Conservation (phyloP, 2,329 filamentous ascomycete species). For the Xylariaceae sp. region DNA sequence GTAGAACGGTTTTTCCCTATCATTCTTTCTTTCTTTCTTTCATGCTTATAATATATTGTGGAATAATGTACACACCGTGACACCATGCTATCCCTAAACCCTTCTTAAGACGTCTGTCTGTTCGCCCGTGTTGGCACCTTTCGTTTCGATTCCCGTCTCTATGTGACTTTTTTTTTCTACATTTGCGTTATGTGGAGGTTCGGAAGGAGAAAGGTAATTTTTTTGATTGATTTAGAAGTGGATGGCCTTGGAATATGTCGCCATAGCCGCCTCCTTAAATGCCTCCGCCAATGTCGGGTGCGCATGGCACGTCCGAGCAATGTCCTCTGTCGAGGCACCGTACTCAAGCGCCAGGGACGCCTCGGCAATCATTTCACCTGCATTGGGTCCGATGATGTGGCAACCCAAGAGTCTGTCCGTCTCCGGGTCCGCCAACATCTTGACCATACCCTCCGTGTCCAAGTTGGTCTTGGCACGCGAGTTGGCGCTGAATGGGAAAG, state of each 20-base stretch:
- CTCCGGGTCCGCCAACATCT: conserved; percentile 94
- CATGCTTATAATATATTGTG: conserved; percentile 22
- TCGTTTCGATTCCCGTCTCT: conserved; percentile 21
- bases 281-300: conserved; percentile 95
- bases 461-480: conserved; percentile 98
- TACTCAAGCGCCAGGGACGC: conserved; percentile 94
- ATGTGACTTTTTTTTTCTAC: conserved; percentile 11
- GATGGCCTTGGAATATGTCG: conserved; percentile 90
- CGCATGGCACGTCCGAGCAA: conserved; percentile 90
- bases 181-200: too few relatives aligned
- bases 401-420: conserved; percentile 93
- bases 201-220: too few relatives aligned
- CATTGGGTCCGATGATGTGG: conserved; percentile 93
- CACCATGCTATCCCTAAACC: conserved; percentile 28
- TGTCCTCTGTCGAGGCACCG: conserved; percentile 90
- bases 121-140: conserved; percentile 1
- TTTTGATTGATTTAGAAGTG: conserved; percentile 62
- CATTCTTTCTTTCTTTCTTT: background rate
- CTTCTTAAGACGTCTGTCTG: conserved; percentile 7
- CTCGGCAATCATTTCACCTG: conserved; percentile 99
- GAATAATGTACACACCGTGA: conserved; percentile 34
- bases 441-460: conserved; percentile 91
- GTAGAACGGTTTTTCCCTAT: background rate
- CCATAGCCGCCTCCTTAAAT: conserved; percentile 99
- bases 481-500: conserved; percentile 97